Conservation (phyloP, 352 stramenopile species). For the Thraustotheca clavata region DNA sequence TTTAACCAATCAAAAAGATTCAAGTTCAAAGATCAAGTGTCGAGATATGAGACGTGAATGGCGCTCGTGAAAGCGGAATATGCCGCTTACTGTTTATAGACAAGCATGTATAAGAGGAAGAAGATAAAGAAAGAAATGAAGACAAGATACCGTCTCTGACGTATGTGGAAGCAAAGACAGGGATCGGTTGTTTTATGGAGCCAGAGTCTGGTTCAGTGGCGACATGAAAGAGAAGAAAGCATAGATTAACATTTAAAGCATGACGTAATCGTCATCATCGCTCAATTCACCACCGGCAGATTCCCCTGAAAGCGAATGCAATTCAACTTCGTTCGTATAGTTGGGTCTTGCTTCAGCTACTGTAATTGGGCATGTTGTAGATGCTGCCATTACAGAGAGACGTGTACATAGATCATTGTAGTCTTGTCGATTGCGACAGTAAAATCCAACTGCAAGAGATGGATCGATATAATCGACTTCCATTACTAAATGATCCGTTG, state of each 20-base stretch:
- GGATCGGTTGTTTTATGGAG: no score
- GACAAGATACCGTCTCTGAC: no score
- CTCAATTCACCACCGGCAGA: conserved; percentile 30
- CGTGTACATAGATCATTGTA: conserved; percentile 59
- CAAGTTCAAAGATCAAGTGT: conserved; percentile 5
- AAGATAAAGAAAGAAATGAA: not conserved
- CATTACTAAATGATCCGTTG: conserved; percentile 57
- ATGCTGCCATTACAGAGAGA: conserved; percentile 35
- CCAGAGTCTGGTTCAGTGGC: no score
- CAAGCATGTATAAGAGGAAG: not conserved
- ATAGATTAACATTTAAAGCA: conserved; percentile 33
- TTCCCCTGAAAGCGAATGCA: conserved; percentile 56
- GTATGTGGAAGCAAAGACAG: no score
- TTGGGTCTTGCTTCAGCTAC: conserved; percentile 48
- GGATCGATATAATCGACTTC: conserved; percentile 87
- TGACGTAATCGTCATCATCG: conserved; percentile 67
- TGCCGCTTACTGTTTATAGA: not conserved
- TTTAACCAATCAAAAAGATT: not conserved
- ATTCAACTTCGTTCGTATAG: conserved; percentile 39
- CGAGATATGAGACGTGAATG: not conserved
- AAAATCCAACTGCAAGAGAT: conserved; percentile 90
- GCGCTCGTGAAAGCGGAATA: not conserved
- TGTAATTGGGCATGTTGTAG: conserved; percentile 51
- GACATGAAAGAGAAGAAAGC: not conserved
- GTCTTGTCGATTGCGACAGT: conserved; percentile 70